phyloP scores from a whole-genome alignment of 768 basidiomycete genomes.

The Neoboletus brunneissimus region DNA sequence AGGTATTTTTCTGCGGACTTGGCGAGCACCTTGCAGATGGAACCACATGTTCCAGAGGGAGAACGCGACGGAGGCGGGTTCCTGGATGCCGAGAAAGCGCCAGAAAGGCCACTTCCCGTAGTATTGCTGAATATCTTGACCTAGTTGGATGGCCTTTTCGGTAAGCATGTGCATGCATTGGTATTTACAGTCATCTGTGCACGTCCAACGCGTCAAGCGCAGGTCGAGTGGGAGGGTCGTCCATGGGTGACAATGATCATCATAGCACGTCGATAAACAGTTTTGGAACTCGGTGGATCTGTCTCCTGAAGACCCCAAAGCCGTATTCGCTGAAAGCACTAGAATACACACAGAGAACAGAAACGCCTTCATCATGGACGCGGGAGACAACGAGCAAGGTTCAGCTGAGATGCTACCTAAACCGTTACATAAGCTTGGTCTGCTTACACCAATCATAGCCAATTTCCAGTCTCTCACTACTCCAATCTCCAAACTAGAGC shows the following conservation, averaged over 20 bases:
- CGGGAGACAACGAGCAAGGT: background rate
- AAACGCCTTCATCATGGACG: constrained; percentile 21
- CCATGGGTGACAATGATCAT: constrained; percentile 30
- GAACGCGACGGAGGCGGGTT: constrained; percentile 89
- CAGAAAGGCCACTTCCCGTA: constrained; percentile 98
- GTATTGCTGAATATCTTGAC: constrained; percentile 64
- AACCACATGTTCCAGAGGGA: constrained; percentile 81
- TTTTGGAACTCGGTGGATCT: constrained; percentile 34
- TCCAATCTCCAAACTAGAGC: background rate
- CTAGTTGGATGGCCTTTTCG: constrained; percentile 44
- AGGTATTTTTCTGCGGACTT: constrained; percentile 48
- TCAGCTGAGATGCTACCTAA: too few species aligned
- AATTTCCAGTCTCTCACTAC: background rate
- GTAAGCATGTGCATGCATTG: constrained; percentile 82
- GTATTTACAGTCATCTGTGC: constrained; percentile 86
- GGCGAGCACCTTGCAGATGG: constrained; percentile 60
- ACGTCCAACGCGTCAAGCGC: constrained; percentile 80
- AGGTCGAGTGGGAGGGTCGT: constrained; percentile 52
- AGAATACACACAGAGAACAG: constrained; percentile 15
- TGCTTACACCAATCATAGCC: background rate
- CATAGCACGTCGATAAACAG: constrained; percentile 37
- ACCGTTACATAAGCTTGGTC: constrained; percentile 18
- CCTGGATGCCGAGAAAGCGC: constrained; percentile 85
- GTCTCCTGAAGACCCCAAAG: constrained; percentile 32
- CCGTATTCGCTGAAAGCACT: constrained; percentile 5